These are phyloP conservation scores for Chaetomium fimeti DNA, from an alignment of 495 filamentous ascomycete species.

Conservation along the genomic window DNA sequence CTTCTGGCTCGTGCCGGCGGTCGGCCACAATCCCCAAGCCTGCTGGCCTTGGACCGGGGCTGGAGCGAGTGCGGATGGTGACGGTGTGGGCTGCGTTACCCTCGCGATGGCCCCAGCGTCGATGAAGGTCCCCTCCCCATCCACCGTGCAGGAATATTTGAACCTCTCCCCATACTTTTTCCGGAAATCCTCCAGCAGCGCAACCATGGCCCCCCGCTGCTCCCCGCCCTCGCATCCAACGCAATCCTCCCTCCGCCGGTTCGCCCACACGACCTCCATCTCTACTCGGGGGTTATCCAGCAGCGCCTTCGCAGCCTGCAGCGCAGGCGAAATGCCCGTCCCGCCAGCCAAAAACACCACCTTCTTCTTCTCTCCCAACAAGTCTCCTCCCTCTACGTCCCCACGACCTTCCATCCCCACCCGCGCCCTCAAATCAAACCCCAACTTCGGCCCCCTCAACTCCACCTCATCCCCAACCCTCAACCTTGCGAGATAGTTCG, in stretches of 20 bases:
- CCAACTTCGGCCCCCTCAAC: conserved; percentile 73
- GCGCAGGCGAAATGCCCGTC: conserved; percentile 87
- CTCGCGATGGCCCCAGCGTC: conserved; percentile 15
- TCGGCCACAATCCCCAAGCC: neutral
- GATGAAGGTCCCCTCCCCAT: conserved; percentile 71
- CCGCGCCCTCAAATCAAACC: conserved; percentile 60
- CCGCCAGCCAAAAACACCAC: conserved; percentile 88
- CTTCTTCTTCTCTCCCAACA: conserved; percentile 10
- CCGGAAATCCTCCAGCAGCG: conserved; percentile 61
- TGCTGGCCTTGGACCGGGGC: neutral
- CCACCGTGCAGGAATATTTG: conserved; percentile 69
- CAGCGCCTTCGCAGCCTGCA: conserved; percentile 70
- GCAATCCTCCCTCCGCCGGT: conserved; percentile 42
- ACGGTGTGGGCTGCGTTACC: conserved; percentile 2
- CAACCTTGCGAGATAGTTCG: conserved; percentile 66
- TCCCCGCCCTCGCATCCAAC: conserved; percentile 11
- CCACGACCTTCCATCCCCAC: conserved; percentile 24
- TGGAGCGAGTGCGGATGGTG: neutral
- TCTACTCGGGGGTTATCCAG: conserved; percentile 39
- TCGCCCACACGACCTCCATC: conserved; percentile 53
- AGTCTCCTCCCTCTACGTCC: neutral
- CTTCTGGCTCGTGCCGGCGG: neutral
- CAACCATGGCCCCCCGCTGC: conserved; percentile 44
- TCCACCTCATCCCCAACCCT: conserved; percentile 61
- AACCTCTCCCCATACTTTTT: conserved; percentile 54